Evolutionary conservation across 768 basidiomycete species (phyloP), one percentile per base, ranked within the genome.

Genomic region (Collybiopsis confluens): DNA sequence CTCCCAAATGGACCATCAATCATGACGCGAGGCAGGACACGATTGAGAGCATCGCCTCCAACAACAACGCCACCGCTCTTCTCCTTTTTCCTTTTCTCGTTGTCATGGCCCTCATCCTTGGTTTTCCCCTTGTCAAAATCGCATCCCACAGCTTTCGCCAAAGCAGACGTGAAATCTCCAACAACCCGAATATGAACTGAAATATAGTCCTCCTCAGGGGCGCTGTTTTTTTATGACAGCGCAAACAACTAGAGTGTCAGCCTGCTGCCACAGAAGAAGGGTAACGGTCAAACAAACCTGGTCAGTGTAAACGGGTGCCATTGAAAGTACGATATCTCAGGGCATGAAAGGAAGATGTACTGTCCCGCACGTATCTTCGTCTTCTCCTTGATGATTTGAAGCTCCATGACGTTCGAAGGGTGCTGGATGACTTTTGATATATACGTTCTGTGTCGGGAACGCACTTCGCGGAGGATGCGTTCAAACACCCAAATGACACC

Each of bases 221-320:
- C 92, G 60, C 89, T 90, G 8, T 15, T 5, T 10, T 20, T 8
- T n/a, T n/a, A n/a, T n/a, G n/a, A n/a, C n/a, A n/a, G n/a, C n/a
- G n/a, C n/a, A n/a, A n/a, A n/a, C n/a, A n/a, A n/a, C n/a, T n/a
- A n/a, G n/a, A n/a, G n/a, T n/a, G n/a, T n/a, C n/a, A n/a, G n/a
- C n/a, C n/a, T n/a, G n/a, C n/a, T n/a, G n/a, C n/a, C n/a, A n/a
- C n/a, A 24, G 15, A 15, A 23, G 4, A 16, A 6, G 16, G 26
- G 30, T 20, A 3, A 15, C 20, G 9, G 6, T 16, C 18, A 10
- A 45, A 68, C 70, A 20, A 47, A 83, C 85, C 85, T 88, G 33
- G 92, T 96, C 56, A 97, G 81, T 16, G 94, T 96, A 78, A 97
- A 97, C 8, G 94, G 93, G 64, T 98, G 95, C 90, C 93, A 98